Conservation (phyloP, 495 filamentous ascomycete species). For the Oleoguttula mirabilis region DNA sequence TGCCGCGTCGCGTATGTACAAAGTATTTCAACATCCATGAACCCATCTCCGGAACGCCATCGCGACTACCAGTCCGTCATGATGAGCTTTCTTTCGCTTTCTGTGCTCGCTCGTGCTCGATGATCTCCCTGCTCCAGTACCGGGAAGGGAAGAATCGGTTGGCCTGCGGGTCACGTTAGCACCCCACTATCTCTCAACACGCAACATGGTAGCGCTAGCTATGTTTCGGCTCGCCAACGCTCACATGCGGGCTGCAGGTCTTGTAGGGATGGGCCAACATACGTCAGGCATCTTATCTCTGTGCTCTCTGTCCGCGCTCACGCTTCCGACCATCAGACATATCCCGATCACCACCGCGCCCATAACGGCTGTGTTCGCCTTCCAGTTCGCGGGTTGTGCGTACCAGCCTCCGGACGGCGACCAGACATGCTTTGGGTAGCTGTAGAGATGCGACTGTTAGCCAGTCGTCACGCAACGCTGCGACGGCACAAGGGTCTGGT, state of each 20-base stretch:
- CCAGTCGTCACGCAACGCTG: not conserved
- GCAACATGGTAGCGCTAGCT: not conserved
- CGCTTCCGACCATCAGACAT: conserved; percentile 57
- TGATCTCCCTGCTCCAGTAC: conserved; percentile 89
- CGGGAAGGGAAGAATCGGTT: conserved; percentile 88
- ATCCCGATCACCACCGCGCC: conserved; percentile 60
- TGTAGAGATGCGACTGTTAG: conserved; percentile 1
- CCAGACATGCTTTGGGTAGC: conserved; percentile 57
- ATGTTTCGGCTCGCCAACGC: not conserved
- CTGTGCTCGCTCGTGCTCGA: conserved; percentile 67
- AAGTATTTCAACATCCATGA: too few relatives aligned
- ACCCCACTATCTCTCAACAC: not conserved
- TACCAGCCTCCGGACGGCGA: conserved; percentile 98
- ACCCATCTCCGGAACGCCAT: too few relatives aligned
- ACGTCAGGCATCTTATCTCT: conserved; percentile 72
- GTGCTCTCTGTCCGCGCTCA: conserved; percentile 73
- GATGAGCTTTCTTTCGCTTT: conserved; percentile 34
- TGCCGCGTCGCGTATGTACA: too few relatives aligned
- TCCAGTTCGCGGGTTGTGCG: conserved; percentile 87
- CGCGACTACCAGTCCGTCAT: too few relatives aligned
- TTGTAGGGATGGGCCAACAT: conserved; percentile 6
- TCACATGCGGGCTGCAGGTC: not conserved
- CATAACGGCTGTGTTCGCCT: conserved; percentile 79
- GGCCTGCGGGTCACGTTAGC: conserved; percentile 28
- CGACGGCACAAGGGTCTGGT: too few relatives aligned